A percentile compares a stretch with the other conserved stretches of the same genome.
phyloP scores from a whole-genome alignment of 139 green algal species.

The Chlamydomonas asymmetrica region DNA sequence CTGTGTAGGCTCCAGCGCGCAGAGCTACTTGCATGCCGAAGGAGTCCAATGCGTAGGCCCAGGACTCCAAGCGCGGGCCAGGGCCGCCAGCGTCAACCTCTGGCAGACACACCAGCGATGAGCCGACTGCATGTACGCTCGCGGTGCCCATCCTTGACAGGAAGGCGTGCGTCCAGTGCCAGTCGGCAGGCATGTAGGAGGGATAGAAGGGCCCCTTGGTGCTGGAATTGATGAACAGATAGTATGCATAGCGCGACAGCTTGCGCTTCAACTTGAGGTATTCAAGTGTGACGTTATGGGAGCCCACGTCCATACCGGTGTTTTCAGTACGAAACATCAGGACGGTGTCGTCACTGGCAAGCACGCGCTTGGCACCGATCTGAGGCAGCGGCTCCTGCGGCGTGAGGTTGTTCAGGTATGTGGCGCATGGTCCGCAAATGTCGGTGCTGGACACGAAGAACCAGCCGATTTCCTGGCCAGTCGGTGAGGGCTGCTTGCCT shows the following conservation, averaged over 20 bases:
- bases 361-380: background rate
- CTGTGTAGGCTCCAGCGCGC: conserved; percentile 44
- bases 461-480: conserved; percentile 18
- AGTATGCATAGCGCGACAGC: conserved; percentile 55
- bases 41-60: conserved; percentile 47
- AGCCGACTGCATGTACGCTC: conserved; percentile 51
- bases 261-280: conserved; percentile 36
- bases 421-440: conserved; percentile 58
- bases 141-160: conserved; percentile 7
- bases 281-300: conserved; percentile 71
- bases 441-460: conserved; percentile 57
- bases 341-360: background rate
- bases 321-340: conserved; percentile 66
- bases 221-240: conserved; percentile 71
- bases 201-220: conserved; percentile 64
- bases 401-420: conserved; percentile 39
- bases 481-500: conserved; percentile 36
- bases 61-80: conserved; percentile 54
- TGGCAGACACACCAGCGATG: conserved; percentile 74
- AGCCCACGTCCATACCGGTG: conserved; percentile 79
- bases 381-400: background rate
- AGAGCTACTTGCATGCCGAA: conserved; percentile 33
- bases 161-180: conserved; percentile 77
- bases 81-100: conserved; percentile 51
- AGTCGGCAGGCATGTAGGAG: conserved; percentile 55